Evolutionary conservation across 2,329 filamentous ascomycete species (phyloP), one percentile per base, ranked within the genome.

Genomic region (Aureobasidium vineae): DNA sequence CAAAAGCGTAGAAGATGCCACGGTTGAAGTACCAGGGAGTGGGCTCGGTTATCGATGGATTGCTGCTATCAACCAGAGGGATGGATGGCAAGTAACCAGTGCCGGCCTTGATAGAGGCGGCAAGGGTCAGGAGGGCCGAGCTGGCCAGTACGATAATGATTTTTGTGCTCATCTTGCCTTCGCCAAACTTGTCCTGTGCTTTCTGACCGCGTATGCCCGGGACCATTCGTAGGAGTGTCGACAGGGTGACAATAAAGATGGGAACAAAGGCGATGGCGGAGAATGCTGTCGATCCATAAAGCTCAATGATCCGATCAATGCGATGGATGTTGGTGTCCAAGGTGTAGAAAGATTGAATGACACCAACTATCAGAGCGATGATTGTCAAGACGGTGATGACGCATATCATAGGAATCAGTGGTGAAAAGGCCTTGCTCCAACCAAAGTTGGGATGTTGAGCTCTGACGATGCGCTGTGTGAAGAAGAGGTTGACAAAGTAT

Each of bases 1-100:
- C 90, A 80, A 95, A 90, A 73, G 87, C 78, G 79, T 95, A 96
- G 80, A 92, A 96, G 72, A 85, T 86, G 1, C 87, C 84, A 75
- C 88, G 90, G 72, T 80, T 80, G 72, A 91, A 84, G 74, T 88
- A 94, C 84, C 88, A 90, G 5, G 87, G 88, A 1, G 90, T 86
- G 52, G 79, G 66, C 73, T 71, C 3, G 81, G 85, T 53, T n/a
- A 43, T 26, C 13, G 67, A 45, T 7, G 66, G 61, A 36, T 67
- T 41, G 43, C 65, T 61, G 28, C 49, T 53, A 16, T 54, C 40
- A n/a, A 68, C 33, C 82, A 83, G 28, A 5, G 77, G 73, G 0
- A 77, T 73, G 1, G 79, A 78, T 0, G 80, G 73, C 65, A 80
- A 80, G 76, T 83, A 91, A 33, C 74, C 78, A 0, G 84, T 85